A percentile compares a stretch with the other conserved stretches of the same genome.
Conservation (phyloP, 192 early-diverging fungal genomes). For the Globomyces pollinis-pini region DNA sequence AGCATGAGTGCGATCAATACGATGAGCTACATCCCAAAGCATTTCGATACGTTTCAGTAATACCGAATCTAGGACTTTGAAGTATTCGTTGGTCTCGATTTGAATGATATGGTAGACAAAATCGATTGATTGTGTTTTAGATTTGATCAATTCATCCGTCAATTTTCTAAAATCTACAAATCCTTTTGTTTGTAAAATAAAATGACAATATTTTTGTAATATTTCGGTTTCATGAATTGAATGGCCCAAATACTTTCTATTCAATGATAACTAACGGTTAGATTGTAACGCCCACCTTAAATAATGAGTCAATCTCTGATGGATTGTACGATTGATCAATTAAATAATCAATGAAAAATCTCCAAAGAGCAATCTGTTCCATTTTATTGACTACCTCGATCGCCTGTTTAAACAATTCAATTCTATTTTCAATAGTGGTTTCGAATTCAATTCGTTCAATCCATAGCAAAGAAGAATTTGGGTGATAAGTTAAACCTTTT, state of each 20-base stretch:
- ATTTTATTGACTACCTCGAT: background rate
- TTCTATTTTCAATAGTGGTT: background rate
- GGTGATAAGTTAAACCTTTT: conserved; percentile 23
- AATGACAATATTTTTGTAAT: too few relatives aligned
- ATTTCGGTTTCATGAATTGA: background rate
- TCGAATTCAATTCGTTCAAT: conserved; percentile 19
- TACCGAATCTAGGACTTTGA: background rate
- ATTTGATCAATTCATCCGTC: background rate
- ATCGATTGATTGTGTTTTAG: background rate
- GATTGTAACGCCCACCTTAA: background rate
- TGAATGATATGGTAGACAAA: background rate
- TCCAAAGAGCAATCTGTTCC: background rate
- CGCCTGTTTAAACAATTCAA: conserved; percentile 15
- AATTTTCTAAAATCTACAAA: conserved; percentile 1
- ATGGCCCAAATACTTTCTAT: background rate
- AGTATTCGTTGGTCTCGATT: background rate
- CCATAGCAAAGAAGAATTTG: conserved; percentile 39
- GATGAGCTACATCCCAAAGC: background rate
- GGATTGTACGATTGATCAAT: background rate
- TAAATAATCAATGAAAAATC: background rate
- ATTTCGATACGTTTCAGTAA: background rate
- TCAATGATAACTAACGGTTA: background rate
- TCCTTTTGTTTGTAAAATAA: background rate
- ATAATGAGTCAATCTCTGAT: background rate
- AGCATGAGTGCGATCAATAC: background rate